Base-by-base conservation (phyloP, 83 land plant genomes). In the Diphasiastrum complanatum region DNA sequence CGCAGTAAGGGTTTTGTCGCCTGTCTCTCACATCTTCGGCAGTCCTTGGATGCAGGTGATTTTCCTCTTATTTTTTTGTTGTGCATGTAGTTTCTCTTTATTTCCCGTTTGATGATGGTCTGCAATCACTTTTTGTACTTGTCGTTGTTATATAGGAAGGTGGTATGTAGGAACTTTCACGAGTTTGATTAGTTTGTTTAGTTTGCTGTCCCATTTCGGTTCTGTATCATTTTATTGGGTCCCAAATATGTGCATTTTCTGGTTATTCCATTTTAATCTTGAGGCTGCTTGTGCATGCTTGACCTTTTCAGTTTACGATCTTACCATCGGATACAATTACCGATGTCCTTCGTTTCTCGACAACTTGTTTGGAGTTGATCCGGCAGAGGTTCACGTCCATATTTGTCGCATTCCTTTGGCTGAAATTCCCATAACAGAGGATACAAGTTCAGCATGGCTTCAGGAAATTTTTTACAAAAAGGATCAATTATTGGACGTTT, bases 351-450 rank as follows among this genome's bases (percentile, higher is more conserved):
- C 45, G 29, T 82, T 90, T 47, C 54, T 81, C 63, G 85, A 91
- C 60, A 87, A 85, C 73, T 77, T 78, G 1, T 81, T 77, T 40
- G 97, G 97, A 5, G 81, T 77, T 34, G 95, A 87, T 70, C 97
- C 97, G 43, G 72, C 84, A 3, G 95, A 91, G 67, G 97, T 91
- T 40, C 95, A 91, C 46, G 83, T 91, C 23, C 89, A 91, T 63
- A 60, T 85, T 36, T 76, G 69, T 12, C 89, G 89, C 0, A 58
- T 95, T 8, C 64, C 66, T 8, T 32, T 82, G 0, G 2, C 47
- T 23, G 73, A 77, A 45, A 83, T 95, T 34, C 97, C 99, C 24
- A 61, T 60, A 22, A 56, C 83, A 8, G 97, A 89, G 72, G 53
- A 72, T 36, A 75, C 68, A 27, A 64, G 67, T 33, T 46, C 85